phyloP scores from a whole-genome alignment of 176 grass and related monocot genomes.

The Oryza punctata region DNA sequence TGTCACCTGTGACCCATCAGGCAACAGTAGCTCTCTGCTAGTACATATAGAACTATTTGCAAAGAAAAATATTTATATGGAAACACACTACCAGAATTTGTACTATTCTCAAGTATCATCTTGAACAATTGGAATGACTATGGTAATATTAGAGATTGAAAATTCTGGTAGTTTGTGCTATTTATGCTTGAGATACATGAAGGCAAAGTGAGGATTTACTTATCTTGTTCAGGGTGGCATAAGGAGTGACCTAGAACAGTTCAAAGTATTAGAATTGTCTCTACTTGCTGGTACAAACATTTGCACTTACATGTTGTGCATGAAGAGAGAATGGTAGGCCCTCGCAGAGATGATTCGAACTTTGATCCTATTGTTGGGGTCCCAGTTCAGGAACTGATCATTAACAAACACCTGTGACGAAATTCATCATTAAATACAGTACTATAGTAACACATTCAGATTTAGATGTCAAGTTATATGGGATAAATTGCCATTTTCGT shows the following conservation, averaged over 20 bases:
- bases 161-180: neutral
- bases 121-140: neutral
- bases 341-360: constrained; percentile 95
- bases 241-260: constrained; percentile 33
- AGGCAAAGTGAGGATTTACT: neutral
- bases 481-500: neutral
- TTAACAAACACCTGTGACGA: constrained; percentile 76
- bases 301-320: constrained; percentile 98
- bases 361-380: constrained; percentile 90
- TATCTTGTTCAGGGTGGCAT: neutral
- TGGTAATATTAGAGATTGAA: neutral
- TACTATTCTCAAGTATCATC: neutral
- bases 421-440: neutral
- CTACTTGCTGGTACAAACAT: constrained; percentile 4
- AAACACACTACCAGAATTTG: neutral
- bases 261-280: constrained; percentile 3
- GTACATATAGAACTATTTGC: neutral
- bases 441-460: neutral
- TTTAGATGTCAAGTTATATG: neutral
- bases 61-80: neutral
- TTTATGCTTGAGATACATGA: too few species aligned
- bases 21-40: neutral
- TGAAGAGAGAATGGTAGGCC: constrained; percentile 99
- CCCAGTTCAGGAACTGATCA: constrained; percentile 99
- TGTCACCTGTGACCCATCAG: constrained; percentile 49